Conservation (phyloP, 2,329 filamentous ascomycete species). For the Ophiocordyceps unilateralis region DNA sequence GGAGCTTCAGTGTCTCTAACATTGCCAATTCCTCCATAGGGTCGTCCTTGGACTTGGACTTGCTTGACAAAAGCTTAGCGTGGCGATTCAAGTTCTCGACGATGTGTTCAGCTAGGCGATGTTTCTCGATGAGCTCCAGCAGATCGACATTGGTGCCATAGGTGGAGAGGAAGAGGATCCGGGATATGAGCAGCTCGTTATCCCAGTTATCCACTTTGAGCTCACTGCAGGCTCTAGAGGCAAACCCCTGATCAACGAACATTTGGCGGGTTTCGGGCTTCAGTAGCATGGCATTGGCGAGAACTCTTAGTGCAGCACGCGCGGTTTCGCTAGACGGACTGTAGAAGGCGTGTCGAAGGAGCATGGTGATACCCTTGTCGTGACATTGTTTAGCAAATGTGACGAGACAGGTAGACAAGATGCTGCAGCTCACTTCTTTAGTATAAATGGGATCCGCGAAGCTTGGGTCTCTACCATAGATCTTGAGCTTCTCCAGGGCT, state of each 20-base stretch:
- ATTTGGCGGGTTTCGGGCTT: constrained; percentile 24
- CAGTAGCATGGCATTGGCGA: constrained; percentile 59
- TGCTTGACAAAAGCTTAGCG: constrained; percentile 24
- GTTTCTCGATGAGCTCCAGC: constrained; percentile 27
- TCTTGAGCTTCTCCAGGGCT: constrained; percentile 52
- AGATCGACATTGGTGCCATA: constrained; percentile 32
- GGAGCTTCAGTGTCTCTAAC: constrained; percentile 65
- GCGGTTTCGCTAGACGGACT: constrained; percentile 44
- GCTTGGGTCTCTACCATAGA: constrained; percentile 42
- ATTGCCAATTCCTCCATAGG: constrained; percentile 67
- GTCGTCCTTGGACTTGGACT: constrained; percentile 18
- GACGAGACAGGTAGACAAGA: not conserved
- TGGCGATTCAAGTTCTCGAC: constrained; percentile 55
- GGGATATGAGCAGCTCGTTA: constrained; percentile 60
- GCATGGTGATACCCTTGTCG: constrained; percentile 52
- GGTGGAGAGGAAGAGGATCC: constrained; percentile 25
- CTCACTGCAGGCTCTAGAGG: constrained; percentile 46
- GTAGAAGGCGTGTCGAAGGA: constrained; percentile 59
- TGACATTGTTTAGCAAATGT: not conserved
- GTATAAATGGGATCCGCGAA: constrained; percentile 73
- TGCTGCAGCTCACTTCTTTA: constrained; percentile 37
- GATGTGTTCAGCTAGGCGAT: constrained; percentile 36
- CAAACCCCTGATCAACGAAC: constrained; percentile 28
- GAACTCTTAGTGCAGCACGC: constrained; percentile 60
- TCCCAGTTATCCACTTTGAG: constrained; percentile 61